Evolutionary conservation across 345 rosid genomes (phyloP), one percentile per base, ranked within the genome.

Genomic region (Lumnitzera littorea): DNA sequence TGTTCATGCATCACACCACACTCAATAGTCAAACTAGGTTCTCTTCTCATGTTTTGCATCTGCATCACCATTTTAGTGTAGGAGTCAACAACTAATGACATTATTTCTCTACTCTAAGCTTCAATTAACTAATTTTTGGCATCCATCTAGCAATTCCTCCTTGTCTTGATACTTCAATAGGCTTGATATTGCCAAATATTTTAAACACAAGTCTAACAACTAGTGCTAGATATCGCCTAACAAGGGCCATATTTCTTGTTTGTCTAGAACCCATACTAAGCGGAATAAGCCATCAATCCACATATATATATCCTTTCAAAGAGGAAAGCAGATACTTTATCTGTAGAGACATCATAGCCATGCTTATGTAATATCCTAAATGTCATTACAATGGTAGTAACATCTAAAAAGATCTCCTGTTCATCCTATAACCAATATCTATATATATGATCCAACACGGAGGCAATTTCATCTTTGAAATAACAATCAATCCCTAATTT

Each of bases 171-270:
- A 64, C 75, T 82, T 79, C 83, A 80, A 67, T 70, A 49, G 95
- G 95, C 62, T 75, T 83, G 36, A 91, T 91, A 75, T 91, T 80
- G 29, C 87, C 76, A 65, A 86, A 91, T 77, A 88, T 68, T 74
- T 70, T 96, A 20, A 89, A 91, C 51, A 91, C 96, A 67, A 91
- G 90, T 70, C 98, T 96, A 72, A 96, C 91, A 72, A 88, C 91
- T 65, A 96, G 96, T 55, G 91, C 92, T 52, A 86, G 74, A 77
- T 88, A 88, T 71, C 88, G 78, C 91, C 98, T 91, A 20, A 20
- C 20, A 20, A 20, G 20, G 20, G 20, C 20, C 20, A 20, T 20
- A 20, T 20, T 20, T 20, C 20, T 20, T 20, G 20, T 20, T 20
- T 20, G 0, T 20, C 20, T 20, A 20, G 20, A 20, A 20, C 1